Evolutionary conservation across 2,329 filamentous ascomycete genomes (phyloP).

Genomic region (Neonectria sp.): DNA sequence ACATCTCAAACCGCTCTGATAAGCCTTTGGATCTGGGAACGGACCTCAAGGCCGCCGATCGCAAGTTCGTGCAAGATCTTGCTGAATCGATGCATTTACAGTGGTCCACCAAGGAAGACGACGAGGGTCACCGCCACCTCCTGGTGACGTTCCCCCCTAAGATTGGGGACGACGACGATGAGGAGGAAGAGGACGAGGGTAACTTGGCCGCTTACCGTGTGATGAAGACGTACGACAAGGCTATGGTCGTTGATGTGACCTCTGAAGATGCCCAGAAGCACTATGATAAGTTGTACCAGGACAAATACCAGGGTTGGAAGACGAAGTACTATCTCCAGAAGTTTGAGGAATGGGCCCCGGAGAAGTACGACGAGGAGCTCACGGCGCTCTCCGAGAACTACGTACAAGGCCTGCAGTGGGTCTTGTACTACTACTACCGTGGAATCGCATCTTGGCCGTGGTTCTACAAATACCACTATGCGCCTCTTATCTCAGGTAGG

Average conservation of each 20-base stretch:
- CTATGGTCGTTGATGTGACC: constrained; percentile 85
- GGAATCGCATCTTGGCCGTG: constrained; percentile 99
- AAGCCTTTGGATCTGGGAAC: constrained; percentile 81
- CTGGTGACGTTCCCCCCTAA: constrained; percentile 65
- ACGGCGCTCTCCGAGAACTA: constrained; percentile 93
- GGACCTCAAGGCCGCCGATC: constrained; percentile 84
- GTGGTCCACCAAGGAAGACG: constrained; percentile 72
- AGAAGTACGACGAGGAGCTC: constrained; percentile 83
- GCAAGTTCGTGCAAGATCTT: constrained; percentile 92
- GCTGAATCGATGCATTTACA: constrained; percentile 74
- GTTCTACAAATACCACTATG: constrained; percentile 98
- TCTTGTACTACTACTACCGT: constrained; percentile 97
- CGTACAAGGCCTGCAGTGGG: constrained; percentile 97
- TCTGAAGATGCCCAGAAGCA: constrained; percentile 83
- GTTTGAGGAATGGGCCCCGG: constrained; percentile 87
- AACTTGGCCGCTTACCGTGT: constrained; percentile 88
- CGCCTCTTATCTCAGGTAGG: constrained; percentile 91
- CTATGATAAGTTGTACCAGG: constrained; percentile 88
- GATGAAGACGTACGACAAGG: constrained; percentile 91
- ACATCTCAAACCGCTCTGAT: constrained; percentile 78
- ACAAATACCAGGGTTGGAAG: constrained; percentile 95
- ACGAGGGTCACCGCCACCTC: constrained; percentile 68
- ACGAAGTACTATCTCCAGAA: constrained; percentile 93
- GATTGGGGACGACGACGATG: constrained; percentile 59
- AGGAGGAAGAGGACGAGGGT: constrained; percentile 77